Percentiles rank a stretch among this genome's conserved stretches.
Evolutionary conservation across 768 basidiomycete species (phyloP).

Genomic region (Mycena crocata): DNA sequence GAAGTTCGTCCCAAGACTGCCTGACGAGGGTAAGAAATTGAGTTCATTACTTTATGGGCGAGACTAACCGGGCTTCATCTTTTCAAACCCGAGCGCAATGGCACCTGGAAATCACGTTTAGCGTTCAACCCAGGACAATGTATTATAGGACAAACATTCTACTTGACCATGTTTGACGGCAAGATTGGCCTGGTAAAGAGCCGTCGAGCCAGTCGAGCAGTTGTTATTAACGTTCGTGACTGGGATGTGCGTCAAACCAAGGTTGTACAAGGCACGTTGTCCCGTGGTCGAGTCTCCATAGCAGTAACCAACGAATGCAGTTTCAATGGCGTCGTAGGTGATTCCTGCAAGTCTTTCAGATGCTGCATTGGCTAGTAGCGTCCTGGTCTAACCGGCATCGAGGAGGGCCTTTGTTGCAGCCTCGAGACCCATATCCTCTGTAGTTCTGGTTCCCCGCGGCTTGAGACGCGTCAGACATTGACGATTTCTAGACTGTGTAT

Average conservation of each 20-base stretch:
- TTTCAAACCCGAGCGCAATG: slow-evolving; percentile 88
- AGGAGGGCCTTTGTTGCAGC: slow-evolving; percentile 89
- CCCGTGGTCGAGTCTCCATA: slow-evolving; percentile 78
- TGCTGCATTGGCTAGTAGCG: not conserved
- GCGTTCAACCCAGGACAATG: not conserved
- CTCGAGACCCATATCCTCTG: slow-evolving; percentile 89
- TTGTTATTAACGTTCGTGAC: slow-evolving; percentile 92
- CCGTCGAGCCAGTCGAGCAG: slow-evolving; percentile 85
- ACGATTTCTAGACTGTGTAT: not conserved
- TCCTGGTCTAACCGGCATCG: slow-evolving; percentile 82
- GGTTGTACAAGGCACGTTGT: slow-evolving; percentile 82
- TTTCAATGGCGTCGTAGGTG: slow-evolving; percentile 81
- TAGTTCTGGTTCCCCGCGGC: slow-evolving; percentile 75
- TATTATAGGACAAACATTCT: slow-evolving; percentile 57
- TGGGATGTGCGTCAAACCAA: slow-evolving; percentile 86
- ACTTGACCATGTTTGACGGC: slow-evolving; percentile 76
- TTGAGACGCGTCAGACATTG: slow-evolving; percentile 41
- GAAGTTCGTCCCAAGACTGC: slow-evolving; percentile 76
- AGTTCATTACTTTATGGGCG: not conserved
- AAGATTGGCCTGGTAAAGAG: slow-evolving; percentile 79
- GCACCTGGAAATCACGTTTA: slow-evolving; percentile 43
- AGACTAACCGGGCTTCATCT: slow-evolving; percentile 66
- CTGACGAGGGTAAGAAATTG: slow-evolving; percentile 38
- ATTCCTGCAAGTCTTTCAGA: slow-evolving; percentile 62
- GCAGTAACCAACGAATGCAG: slow-evolving; percentile 81